Base-by-base conservation (phyloP, 192 early-diverging fungal species). In the Thoreauomyces humboldtii region DNA sequence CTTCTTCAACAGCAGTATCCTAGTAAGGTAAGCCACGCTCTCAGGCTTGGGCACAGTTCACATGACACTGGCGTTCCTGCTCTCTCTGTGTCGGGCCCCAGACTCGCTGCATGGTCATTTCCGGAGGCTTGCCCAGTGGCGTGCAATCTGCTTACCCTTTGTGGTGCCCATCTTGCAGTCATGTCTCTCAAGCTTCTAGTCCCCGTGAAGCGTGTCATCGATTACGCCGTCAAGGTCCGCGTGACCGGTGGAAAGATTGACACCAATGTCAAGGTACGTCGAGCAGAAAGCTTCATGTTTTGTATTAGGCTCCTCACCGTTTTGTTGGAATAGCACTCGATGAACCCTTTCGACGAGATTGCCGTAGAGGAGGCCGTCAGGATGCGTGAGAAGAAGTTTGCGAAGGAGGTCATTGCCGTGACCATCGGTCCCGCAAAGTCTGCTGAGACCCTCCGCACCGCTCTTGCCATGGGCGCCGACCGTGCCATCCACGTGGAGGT, bases 291-390 rank as follows among this genome's bases (percentile, higher is more conserved):
- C 29, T 52, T 4, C 17, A 52, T 2, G 5, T 31, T 27, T 2
- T 4, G 50, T 27, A 24, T 15, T 2, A 17, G 50, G 3, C 25
- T 24, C 27, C 21, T 24, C 19, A 52, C 29, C 5, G 25, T 52
- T 17, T 29, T 48, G 25, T 50, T n/a, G 25, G 42, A 2, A 22
- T 62, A 85, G 77, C 96, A 99, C 85, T 91, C 89, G 66, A 93
- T 99, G 90, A 99, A 99, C 78, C 96, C 96, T 38, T 99, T 99
- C 76, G 95, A 97, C 74, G 96, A 99, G 71, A 99, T 99, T 72
- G 96, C 94, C n/a, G 79, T 97, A 12, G 95, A 99, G 72, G 92
- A 95, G 73, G 96, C 96, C 36, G 83, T 99, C 45, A 83, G 88
- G 28, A 83, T 99, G 74, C 92, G 91, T 82, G 94, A 99, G 77